A percentile compares a stretch with the other conserved stretches of the same genome.
phyloP scores from a whole-genome alignment of 495 filamentous ascomycete species.

The Hyaloscypha finlandica region DNA sequence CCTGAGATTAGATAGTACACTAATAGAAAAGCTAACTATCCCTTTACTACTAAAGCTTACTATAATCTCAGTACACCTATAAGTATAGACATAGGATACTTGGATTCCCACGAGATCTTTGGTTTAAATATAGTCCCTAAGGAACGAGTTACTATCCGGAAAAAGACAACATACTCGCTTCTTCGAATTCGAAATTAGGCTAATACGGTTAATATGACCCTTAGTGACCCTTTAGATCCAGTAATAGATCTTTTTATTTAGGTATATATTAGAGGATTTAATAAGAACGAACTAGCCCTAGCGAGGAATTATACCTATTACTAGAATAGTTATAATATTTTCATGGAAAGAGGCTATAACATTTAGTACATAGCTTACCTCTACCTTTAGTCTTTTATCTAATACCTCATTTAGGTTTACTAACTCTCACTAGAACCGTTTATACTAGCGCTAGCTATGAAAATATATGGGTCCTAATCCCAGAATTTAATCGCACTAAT shows the following conservation, averaged over 20 bases:
- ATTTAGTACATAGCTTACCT: no score
- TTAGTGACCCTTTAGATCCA: no score
- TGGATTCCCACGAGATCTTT: constrained; percentile 38
- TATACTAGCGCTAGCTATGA: background rate
- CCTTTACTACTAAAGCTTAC: constrained; percentile 35
- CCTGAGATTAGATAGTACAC: constrained; percentile 29
- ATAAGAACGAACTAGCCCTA: no score
- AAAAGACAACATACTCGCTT: constrained; percentile 35
- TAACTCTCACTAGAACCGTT: background rate
- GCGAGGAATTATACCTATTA: no score
- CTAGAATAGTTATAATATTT: no score
- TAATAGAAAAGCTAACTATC: constrained; percentile 34
- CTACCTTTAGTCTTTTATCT: no score
- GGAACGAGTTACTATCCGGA: constrained; percentile 36
- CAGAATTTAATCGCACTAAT: constrained; percentile 36
- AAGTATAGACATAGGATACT: constrained; percentile 35
- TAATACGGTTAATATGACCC: no score
- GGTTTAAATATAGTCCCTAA: constrained; percentile 34
- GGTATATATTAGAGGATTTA: no score
- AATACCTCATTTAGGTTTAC: no score
- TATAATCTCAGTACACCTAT: constrained; percentile 16
- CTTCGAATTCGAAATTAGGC: no score
- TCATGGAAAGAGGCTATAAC: no score
- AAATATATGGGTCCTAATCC: constrained; percentile 18
- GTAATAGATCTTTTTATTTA: no score